Evolutionary conservation across 1,139 yeast species (phyloP), one percentile per base, ranked within the genome.

Genomic region (Hansenula lynferdii): DNA sequence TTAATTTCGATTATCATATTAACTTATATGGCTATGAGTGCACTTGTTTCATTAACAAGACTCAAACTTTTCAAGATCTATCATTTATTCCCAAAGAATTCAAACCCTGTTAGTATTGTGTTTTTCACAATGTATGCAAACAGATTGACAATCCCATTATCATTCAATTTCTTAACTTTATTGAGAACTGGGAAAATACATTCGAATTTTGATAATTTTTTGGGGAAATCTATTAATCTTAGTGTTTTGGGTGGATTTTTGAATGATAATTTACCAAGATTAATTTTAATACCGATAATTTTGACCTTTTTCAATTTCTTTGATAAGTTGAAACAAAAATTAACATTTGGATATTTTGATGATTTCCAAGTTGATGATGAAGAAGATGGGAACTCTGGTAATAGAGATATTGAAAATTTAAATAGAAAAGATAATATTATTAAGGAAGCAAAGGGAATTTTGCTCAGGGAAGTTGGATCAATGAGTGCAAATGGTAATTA

Each of bases 111-210:
- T 1, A 79, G 87, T 23, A 72, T 84, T 26, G 70, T 86, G 34
- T 86, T 85, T 58, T 86, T 84, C 58, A 79, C 90, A 20, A 83
- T 85, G 53, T 86, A 86, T 53, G 79, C 85, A 25, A 85, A 92
- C 39, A 77, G 96, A 47, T 66, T 86, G 55, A 84, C 95, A 0
- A 80, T 86, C 12, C 96, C 96, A 4, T 67, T 86, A 47, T 77
- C 86, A 26, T 86, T 84, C 62, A 86, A 86, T 58, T 86, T 84
- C 56, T 61, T 85, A 41, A 84, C 85, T 27, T 64, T 86, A 37
- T 70, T 83, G 43, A 48, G 50, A 36, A 36, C 44, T 0, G 69
- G 77, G 11, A 67, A 75, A 20, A 56, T 77, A 14, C 54, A 56
- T 14, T 70, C 76, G 16, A 48, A 51, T 26, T 52, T 50, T 43